Percentiles rank a stretch among this genome's conserved stretches.
phyloP scores from a whole-genome alignment of 306 rosid species.

The Senna tora region DNA sequence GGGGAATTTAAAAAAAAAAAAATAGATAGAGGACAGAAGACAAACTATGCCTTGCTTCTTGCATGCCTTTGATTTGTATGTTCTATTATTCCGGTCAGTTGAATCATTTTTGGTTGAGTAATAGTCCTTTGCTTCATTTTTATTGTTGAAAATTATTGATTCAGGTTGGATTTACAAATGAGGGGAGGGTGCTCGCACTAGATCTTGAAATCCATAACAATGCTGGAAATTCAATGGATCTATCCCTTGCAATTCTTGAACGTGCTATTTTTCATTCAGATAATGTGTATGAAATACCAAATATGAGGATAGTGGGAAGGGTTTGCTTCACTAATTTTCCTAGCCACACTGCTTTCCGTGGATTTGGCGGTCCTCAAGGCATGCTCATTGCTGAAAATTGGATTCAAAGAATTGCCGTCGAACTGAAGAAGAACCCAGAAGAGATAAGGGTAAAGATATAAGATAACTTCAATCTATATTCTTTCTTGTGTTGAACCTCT shows the following conservation, averaged over 20 bases:
- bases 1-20: slow-evolving; percentile 10
- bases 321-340: slow-evolving; percentile 90
- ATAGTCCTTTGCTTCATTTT: slow-evolving; percentile 19
- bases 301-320: slow-evolving; percentile 77
- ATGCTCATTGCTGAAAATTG: slow-evolving; percentile 92
- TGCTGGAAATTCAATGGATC: slow-evolving; percentile 88
- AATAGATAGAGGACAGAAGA: background rate
- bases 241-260: slow-evolving; percentile 85
- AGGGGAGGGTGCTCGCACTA: slow-evolving; percentile 83
- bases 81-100: slow-evolving; percentile 12
- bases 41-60: slow-evolving; percentile 22
- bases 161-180: slow-evolving; percentile 93
- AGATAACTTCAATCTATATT: slow-evolving; percentile 16
- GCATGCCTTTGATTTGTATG: slow-evolving; percentile 21
- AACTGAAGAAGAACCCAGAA: slow-evolving; percentile 84
- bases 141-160: slow-evolving; percentile 28
- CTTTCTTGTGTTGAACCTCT: slow-evolving; percentile 13
- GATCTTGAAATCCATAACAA: slow-evolving; percentile 90
- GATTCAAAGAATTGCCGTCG: slow-evolving; percentile 86
- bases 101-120: slow-evolving; percentile 8
- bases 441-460: slow-evolving; percentile 68
- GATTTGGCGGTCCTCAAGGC: slow-evolving; percentile 99
- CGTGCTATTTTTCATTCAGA: slow-evolving; percentile 97
- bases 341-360: slow-evolving; percentile 94
- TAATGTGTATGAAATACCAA: slow-evolving; percentile 96